Evolutionary conservation across 2,329 filamentous ascomycete species (phyloP), one percentile per base, ranked within the genome.

Genomic region (Drechslerella coelobrocha): DNA sequence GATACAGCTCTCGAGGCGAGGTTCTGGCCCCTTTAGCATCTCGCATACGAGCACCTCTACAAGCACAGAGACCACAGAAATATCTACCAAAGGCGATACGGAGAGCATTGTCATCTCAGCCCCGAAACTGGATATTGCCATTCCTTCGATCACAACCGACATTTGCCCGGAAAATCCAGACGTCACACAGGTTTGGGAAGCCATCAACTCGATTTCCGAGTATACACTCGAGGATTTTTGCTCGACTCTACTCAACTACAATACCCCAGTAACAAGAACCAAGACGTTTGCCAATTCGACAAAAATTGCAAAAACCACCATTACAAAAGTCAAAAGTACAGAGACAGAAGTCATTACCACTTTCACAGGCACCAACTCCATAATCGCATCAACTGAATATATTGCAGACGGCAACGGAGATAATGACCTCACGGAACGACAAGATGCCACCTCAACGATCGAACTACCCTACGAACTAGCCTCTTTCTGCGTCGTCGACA

Each of bases 161-260:
- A 43, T 29, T 23, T 68, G 63, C 27, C 39, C 29, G 7, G 21
- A 45, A 7, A 56, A 7, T 0, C 43, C 63, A 7, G 24, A 68
- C 24, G 55, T 45, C 4, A 39, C 63, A 8, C 48, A 26, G 10
- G 43, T 68, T n/a, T 51, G 37, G 45, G n/a, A 68, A 17, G 23
- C 61, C 12, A 7, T 61, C 5, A 50, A 68, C 26, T 51, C 27
- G 9, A 61, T 68, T 7, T 24, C 37, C 2, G 43, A 55, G 7
- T 45, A 43, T n/a, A 27, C 55, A n/a, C 63, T 68, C 2, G 10
- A 54, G 19, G 43, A 19, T 7, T 68, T 61, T 27, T 68, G 63
- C 24, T 68, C 55, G 2, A 34, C 45, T 1, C 26, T 68, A 14
- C 63, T 68, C 5, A 34, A 43, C n/a, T 68, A 45, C 31, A 17